A percentile compares a stretch with the other conserved stretches of the same genome.
phyloP scores from a whole-genome alignment of 2,329 filamentous ascomycete genomes.

The Hortaea werneckii region DNA sequence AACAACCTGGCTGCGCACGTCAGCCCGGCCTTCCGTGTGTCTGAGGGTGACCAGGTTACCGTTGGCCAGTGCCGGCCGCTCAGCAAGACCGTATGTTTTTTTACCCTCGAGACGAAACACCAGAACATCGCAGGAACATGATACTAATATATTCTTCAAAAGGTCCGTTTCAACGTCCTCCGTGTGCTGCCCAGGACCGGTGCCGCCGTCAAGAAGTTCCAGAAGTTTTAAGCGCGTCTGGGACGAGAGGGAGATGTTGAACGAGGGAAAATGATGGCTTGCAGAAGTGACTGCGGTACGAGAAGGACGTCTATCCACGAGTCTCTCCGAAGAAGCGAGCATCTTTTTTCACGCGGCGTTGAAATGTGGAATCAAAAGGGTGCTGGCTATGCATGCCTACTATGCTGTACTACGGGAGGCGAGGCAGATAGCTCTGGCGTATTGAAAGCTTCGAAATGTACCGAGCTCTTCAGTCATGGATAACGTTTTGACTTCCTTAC shows the following conservation, averaged over 20 bases:
- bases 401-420: not conserved
- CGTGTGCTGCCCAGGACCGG: slow-evolving; percentile 94
- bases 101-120: too few species aligned
- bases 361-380: too few species aligned
- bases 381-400: not conserved
- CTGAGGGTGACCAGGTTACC: slow-evolving; percentile 98
- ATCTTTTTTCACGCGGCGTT: too few species aligned
- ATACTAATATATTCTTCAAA: slow-evolving; percentile 2
- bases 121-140: slow-evolving; percentile 3
- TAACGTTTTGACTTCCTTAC: too few species aligned
- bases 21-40: slow-evolving; percentile 98
- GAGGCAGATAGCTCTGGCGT: not conserved
- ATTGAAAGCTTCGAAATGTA: not conserved
- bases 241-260: too few species aligned
- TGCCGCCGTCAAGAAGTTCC: slow-evolving; percentile 96
- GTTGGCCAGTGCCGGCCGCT: slow-evolving; percentile 99
- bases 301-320: too few species aligned
- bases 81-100: slow-evolving; percentile 84
- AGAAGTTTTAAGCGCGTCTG: slow-evolving; percentile 69
- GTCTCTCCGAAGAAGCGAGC: too few species aligned
- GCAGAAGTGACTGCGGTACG: too few species aligned
- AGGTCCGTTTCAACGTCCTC: slow-evolving; percentile 99
- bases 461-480: too few species aligned
- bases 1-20: slow-evolving; percentile 99
- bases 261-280: too few species aligned